These are phyloP conservation scores for Ophiostoma triangulosporum DNA, from an alignment of 2,329 filamentous ascomycete genomes.

Conservation along the genomic window DNA sequence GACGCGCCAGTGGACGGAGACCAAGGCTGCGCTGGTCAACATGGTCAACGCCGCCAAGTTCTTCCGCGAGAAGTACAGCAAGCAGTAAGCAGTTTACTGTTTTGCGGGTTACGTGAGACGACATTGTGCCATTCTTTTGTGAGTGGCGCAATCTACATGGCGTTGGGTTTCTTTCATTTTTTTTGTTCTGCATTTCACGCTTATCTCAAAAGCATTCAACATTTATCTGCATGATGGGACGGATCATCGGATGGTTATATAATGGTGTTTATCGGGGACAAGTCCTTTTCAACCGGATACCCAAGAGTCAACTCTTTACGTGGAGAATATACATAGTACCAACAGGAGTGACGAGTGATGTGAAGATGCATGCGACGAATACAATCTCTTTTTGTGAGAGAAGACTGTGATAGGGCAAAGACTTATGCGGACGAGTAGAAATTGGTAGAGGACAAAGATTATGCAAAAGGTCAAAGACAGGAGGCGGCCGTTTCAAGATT, in stretches of 20 bases:
- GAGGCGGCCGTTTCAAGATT: too few species aligned
- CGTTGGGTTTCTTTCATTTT: conserved; percentile 14
- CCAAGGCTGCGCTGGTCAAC: conserved; percentile 89
- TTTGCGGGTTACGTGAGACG: conserved; percentile 13
- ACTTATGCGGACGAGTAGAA: too few species aligned
- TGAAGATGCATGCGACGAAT: too few species aligned
- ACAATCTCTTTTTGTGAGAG: too few species aligned
- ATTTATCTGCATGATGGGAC: conserved; percentile 13
- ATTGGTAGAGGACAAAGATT: too few species aligned
- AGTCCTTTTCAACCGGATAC: conserved; percentile 14
- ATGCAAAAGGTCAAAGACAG: too few species aligned
- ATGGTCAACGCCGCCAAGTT: conserved; percentile 97
- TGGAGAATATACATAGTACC: too few species aligned
- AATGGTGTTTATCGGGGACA: conserved; percentile 6
- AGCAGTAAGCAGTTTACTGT: conserved; percentile 30
- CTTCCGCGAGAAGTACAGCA: conserved; percentile 81
- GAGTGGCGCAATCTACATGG: conserved; percentile 14
- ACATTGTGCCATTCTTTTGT: not conserved
- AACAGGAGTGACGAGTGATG: too few species aligned
- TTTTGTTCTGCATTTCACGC: conserved; percentile 15
- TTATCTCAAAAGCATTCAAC: conserved; percentile 13
- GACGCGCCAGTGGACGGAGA: conserved; percentile 98
- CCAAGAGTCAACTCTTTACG: conserved; percentile 1
- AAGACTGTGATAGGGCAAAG: too few species aligned
- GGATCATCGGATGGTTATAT: conserved; percentile 5